These are phyloP conservation scores for Tetrahymena elliotti DNA, from an alignment of 73 alveolate genomes.

Conservation along the genomic window DNA sequence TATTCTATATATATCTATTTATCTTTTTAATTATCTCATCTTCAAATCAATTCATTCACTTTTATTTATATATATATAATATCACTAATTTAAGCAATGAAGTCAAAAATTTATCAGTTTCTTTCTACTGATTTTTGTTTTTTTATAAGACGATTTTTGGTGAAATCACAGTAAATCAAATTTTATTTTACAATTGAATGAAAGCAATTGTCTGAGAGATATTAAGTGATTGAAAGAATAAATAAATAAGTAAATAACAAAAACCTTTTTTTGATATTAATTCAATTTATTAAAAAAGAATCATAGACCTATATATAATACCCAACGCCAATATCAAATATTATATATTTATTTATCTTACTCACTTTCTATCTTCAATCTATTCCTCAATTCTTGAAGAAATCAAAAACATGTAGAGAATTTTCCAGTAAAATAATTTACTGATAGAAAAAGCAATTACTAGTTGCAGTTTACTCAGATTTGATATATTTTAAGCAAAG, in stretches of 20 bases:
- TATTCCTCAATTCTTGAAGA: neutral
- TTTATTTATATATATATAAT: too few relatives aligned
- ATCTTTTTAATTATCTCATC: neutral
- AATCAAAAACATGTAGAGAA: neutral
- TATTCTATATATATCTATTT: too few relatives aligned
- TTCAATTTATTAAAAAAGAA: neutral
- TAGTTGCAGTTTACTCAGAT: too few relatives aligned
- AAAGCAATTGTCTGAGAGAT: neutral
- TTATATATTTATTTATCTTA: too few relatives aligned
- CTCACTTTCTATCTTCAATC: neutral
- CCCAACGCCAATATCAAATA: neutral
- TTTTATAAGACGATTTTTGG: neutral
- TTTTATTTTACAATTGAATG: too few relatives aligned
- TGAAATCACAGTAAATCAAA: neutral
- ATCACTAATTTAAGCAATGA: neutral
- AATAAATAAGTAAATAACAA: too few relatives aligned
- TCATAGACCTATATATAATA: neutral
- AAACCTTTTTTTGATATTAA: too few relatives aligned
- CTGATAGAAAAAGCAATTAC: neutral
- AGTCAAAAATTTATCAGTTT: too few relatives aligned
- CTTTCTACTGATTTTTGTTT: too few relatives aligned
- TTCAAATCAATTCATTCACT: too few relatives aligned
- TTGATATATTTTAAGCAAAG: too few relatives aligned
- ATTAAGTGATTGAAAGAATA: neutral
- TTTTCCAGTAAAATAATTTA: neutral